Base-by-base conservation (phyloP, 2,329 filamentous ascomycete species). In the Camillea tinctor region DNA sequence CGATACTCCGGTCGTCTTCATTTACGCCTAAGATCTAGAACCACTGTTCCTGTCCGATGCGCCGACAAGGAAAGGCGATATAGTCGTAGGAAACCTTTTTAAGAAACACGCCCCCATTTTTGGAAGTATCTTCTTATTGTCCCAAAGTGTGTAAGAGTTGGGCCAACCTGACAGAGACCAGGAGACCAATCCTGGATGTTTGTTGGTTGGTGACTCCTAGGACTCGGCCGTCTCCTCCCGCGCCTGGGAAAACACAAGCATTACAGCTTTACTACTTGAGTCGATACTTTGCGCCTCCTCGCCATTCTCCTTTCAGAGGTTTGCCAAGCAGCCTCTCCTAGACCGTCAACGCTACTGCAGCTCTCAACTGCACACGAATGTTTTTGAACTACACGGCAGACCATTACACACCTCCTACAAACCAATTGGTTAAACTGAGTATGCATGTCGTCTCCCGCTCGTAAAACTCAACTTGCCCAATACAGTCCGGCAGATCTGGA, bases 381-480 rank as follows among this genome's bases (percentile, higher is more conserved):
- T 71, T 67, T 69, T 70, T 72, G 69, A 73, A 72, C 71, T 73
- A 72, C 68, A 69, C 71, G 63, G 67, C 70, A 65, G 67, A 64
- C 68, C 69, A 69, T 70, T 73, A 71, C 72, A 73, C 69, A 69
- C 68, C 66, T 64, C 70, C 66, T 68, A 73, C 72, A 70, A 72
- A 74, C 74, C 73, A 74, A 77, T 77, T 76, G 73, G 68, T 69
- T 74, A 66, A n/a, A 69, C 66, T 72, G 75, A 78, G 75, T 74
- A 82, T 82, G 80, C 79, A 81, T 80, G 75, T 71, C 73, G 73
- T 72, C 75, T 76, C 69, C 75, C 76, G 76, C 74, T 74, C 73
- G 75, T 75, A 75, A 74, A 74, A 74, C 68, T 76, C 67, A 75
- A 74, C 73, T 69, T 69, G 65, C 67, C 67, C 71, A 68, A 68